Conservation (phyloP, 129 eudicot genomes). For the Silybum marianum region DNA sequence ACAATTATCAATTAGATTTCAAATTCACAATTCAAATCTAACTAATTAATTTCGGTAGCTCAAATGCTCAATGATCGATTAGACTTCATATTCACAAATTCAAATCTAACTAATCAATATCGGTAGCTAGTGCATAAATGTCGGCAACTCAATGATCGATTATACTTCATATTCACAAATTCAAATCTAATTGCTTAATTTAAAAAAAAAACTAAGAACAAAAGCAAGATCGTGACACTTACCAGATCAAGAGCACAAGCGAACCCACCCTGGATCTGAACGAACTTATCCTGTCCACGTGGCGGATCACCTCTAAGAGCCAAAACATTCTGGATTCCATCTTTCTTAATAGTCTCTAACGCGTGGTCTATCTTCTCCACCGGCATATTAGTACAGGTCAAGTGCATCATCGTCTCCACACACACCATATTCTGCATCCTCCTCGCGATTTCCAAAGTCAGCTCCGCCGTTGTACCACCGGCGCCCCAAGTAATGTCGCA, state of each 20-base stretch:
- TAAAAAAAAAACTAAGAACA: neutral
- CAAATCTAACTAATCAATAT: neutral
- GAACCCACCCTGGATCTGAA: constrained; percentile 89
- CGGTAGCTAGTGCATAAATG: too few species aligned
- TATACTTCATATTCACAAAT: neutral
- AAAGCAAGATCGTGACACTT: constrained; percentile 12
- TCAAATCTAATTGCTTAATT: neutral
- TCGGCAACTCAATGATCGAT: neutral
- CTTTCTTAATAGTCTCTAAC: constrained; percentile 60
- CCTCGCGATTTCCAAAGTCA: constrained; percentile 85
- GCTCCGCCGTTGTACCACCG: constrained; percentile 96
- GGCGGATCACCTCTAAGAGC: constrained; percentile 99
- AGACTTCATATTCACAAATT: neutral
- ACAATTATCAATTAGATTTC: neutral
- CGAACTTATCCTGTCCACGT: constrained; percentile 97
- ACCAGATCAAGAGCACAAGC: constrained; percentile 97
- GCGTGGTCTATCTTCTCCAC: constrained; percentile 96
- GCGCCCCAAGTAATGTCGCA: constrained; percentile 99
- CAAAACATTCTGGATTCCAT: constrained; percentile 91
- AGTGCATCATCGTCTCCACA: constrained; percentile 98
- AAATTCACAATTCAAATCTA: neutral
- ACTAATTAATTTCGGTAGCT: neutral
- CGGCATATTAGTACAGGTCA: constrained; percentile 97
- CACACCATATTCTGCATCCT: constrained; percentile 98
- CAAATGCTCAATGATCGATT: neutral